Base-by-base conservation (phyloP, 1,139 yeast genomes). In the Debaryomycetaceae sp. region DNA sequence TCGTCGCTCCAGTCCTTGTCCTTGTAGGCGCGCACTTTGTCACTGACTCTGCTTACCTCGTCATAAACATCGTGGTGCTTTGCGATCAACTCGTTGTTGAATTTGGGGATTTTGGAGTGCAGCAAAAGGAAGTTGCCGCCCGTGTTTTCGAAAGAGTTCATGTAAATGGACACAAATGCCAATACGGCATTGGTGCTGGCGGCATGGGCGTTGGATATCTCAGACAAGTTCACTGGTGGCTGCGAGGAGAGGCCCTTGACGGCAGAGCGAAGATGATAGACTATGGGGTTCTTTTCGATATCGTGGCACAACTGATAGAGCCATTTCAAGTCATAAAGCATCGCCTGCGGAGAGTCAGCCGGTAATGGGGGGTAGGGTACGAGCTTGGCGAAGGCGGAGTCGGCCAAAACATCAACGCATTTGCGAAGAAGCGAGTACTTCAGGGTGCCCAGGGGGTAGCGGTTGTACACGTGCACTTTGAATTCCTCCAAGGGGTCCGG, bases 371-470 rank as follows among this genome's bases (percentile, higher is more conserved):
- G 61, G 29, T 38, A 51, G 5, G 55, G 57, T 18, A 57, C 44
- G 16, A 58, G 41, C 30, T 36, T 37, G 9, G 61, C 35, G 36
- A 41, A 56, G 13, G 43, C 36, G 41, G 48, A 51, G 28, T 50
- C 53, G 4, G 46, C 48, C 10, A 62, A 39, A 19, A 49, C 49
- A 30, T 62, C 68, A 11, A 73, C 45, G 3, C 67, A 48, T 35
- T 61, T 70, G 23, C 68, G 59, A 13, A 70, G 51, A 15, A 73
- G 46, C 4, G 68, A 60, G 41, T 63, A 65, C 43, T 67, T 70
- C 8, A 78, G 71, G 1, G 77, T 68, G 0, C 80, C 79, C 23
- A 74, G 69, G 0, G 80, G 80, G 37, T 67, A 71, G 33, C 77
- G 58, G 22, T 60, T 67, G 42, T 57, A 58, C 1, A 71, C 64